Conservation (phyloP, 2,329 filamentous ascomycete species). For the Cladobotryum protrusum region DNA sequence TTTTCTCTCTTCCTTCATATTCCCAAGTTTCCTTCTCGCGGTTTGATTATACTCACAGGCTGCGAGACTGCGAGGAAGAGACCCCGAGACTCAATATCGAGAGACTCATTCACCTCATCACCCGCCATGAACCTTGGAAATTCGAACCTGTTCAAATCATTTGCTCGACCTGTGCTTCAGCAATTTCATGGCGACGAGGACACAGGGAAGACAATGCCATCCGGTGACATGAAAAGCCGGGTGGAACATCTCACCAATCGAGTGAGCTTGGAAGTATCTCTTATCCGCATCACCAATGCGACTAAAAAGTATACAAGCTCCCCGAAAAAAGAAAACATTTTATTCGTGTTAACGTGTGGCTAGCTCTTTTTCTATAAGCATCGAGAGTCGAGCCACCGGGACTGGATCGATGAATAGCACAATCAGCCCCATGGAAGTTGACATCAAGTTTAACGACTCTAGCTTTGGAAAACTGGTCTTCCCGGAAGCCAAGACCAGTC, state of each 20-base stretch:
- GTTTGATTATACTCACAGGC: too few species aligned
- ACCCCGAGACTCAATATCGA: too few species aligned
- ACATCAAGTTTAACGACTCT: constrained; percentile 24
- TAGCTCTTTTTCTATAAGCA: constrained; percentile 25
- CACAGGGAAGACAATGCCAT: background rate
- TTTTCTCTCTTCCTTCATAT: too few species aligned
- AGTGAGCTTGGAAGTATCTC: constrained; percentile 22
- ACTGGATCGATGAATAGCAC: constrained; percentile 26
- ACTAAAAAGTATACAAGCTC: constrained; percentile 23
- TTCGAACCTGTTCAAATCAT: constrained; percentile 22
- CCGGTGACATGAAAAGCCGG: constrained; percentile 21
- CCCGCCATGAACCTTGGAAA: constrained; percentile 19
- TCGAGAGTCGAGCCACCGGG: constrained; percentile 25
- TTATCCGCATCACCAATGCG: constrained; percentile 24
- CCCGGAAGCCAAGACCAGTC: constrained; percentile 23
- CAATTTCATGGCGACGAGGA: background rate
- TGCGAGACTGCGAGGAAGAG: too few species aligned
- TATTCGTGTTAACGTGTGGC: background rate
- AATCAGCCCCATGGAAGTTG: constrained; percentile 23
- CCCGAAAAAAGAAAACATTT: background rate
- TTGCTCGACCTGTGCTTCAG: constrained; percentile 17
- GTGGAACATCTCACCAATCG: constrained; percentile 23
- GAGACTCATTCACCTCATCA: background rate
- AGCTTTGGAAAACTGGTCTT: constrained; percentile 25
- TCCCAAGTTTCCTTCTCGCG: too few species aligned